A percentile compares a stretch with the other conserved stretches of the same genome.
Conservation (phyloP, 2,329 filamentous ascomycete genomes). For the Trichoderma arundinaceum region DNA sequence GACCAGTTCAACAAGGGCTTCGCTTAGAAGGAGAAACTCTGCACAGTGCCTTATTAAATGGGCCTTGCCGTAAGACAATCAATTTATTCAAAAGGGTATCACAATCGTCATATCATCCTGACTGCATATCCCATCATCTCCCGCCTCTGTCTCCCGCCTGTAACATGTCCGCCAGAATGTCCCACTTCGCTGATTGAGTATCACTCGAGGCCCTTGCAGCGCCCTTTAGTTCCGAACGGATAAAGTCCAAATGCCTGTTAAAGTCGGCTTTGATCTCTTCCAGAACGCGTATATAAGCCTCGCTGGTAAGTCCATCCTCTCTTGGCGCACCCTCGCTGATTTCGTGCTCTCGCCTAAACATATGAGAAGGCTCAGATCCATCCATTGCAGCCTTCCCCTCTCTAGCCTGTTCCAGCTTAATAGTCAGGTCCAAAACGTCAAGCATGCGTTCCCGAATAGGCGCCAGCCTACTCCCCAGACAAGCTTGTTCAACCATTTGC, state of each 20-base stretch:
- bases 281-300: conserved; percentile 59
- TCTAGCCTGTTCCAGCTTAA: conserved; percentile 69
- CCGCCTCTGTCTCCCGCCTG: conserved; percentile 54
- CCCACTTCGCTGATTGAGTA: conserved; percentile 67
- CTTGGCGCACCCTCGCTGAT: conserved; percentile 44
- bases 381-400: conserved; percentile 38
- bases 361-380: conserved; percentile 13
- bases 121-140: conserved; percentile 21
- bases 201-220: conserved; percentile 76
- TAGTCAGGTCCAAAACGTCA: conserved; percentile 76
- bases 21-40: not conserved
- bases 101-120: conserved; percentile 38
- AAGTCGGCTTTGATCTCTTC: conserved; percentile 66
- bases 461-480: conserved; percentile 70
- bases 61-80: not conserved
- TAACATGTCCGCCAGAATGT: conserved; percentile 80
- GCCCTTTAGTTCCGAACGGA: conserved; percentile 73
- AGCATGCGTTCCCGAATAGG: conserved; percentile 76
- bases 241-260: conserved; percentile 69
- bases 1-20: conserved; percentile 56
- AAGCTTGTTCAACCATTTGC: conserved; percentile 68
- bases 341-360: conserved; percentile 43
- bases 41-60: not conserved
- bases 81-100: conserved; percentile 35
- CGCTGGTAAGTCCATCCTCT: conserved; percentile 42